Base-by-base conservation (phyloP, 441 rosid genomes). In the Theobroma grandiflorum region DNA sequence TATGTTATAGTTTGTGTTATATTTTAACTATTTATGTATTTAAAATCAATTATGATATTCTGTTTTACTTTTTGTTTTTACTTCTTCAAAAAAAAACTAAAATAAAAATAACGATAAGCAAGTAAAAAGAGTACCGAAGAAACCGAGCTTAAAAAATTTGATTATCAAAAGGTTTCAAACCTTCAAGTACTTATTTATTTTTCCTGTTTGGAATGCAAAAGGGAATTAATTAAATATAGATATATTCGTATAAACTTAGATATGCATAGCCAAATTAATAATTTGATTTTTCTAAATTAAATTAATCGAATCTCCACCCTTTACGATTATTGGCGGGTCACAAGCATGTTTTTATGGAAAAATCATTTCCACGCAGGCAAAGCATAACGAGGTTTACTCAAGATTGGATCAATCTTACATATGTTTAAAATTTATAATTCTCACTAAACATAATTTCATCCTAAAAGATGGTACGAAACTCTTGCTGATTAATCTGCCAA, bases 401-500 rank as follows among this genome's bases (percentile, higher is more conserved):
- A 53, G 22, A 53, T 53, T 53, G 8, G 59, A 53, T 53, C 59
- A 53, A 53, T 18, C 4, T 20, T 12, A 57, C 62, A 57, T 20
- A 8, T 20, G 26, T 57, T 18, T 53, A 53, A 53, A 53, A 18
- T 5, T 18, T 53, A 0, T 1, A 53, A 16, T 20, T 57, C 62
- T 57, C 33, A 9, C 4, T 3, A 8, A 57, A 57, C 62, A 57
- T n/a, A 57, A 57, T 57, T 57, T 20, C 11, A 1, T 57, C 33
- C 33, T n/a, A 8, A n/a, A 57, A 22, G 11, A 57, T 57, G 4
- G 11, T 33, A 31, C 40, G 3, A 62, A 62, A 22, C 64, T 14
- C 64, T 8, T 11, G 35, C 10, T 26, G 22, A 61, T 79, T 52
- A 62, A 72, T 40, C 31, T 73, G 67, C 66, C 82, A 63, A 64